Conservation (phyloP, 2,329 filamentous ascomycete genomes). For the Penicillium sp. region DNA sequence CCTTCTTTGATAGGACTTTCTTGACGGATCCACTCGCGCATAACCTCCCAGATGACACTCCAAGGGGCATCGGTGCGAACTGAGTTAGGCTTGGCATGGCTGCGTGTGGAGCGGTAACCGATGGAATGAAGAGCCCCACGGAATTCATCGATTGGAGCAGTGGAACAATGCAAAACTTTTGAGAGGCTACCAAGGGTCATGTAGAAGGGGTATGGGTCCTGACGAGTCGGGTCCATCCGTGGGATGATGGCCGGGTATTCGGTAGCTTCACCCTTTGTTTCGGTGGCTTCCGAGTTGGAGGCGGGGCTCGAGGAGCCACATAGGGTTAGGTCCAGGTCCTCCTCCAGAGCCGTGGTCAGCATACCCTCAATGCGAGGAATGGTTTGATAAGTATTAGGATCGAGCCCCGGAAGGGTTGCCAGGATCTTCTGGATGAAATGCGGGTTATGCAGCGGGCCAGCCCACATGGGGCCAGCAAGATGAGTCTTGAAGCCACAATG, state of each 20-base stretch:
- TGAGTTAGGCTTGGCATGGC: slow-evolving; percentile 84
- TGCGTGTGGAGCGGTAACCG: slow-evolving; percentile 80
- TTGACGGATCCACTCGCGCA: slow-evolving; percentile 87
- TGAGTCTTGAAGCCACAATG: slow-evolving; percentile 89
- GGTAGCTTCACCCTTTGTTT: slow-evolving; percentile 14
- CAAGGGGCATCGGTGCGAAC: slow-evolving; percentile 94
- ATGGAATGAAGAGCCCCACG: slow-evolving; percentile 78
- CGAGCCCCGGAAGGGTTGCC: slow-evolving; percentile 66
- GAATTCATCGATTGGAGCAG: slow-evolving; percentile 76
- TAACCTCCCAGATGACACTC: slow-evolving; percentile 86
- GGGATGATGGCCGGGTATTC: slow-evolving; percentile 40
- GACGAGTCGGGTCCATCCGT: slow-evolving; percentile 58
- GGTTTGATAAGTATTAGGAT: slow-evolving; percentile 74
- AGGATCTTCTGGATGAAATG: slow-evolving; percentile 81
- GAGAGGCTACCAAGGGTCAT: slow-evolving; percentile 74
- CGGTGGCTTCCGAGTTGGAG: neutral
- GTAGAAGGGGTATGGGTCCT: slow-evolving; percentile 83
- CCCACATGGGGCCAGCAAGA: slow-evolving; percentile 92
- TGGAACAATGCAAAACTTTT: slow-evolving; percentile 74
- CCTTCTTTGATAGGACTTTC: slow-evolving; percentile 74
- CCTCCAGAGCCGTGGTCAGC: slow-evolving; percentile 84
- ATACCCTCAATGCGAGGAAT: slow-evolving; percentile 83
- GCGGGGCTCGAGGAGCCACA: neutral
- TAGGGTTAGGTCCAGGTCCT: slow-evolving; percentile 48
- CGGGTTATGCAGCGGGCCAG: slow-evolving; percentile 79